These are phyloP conservation scores for Candida ponderosae DNA, from an alignment of 805 yeast genomes.

Conservation along the genomic window DNA sequence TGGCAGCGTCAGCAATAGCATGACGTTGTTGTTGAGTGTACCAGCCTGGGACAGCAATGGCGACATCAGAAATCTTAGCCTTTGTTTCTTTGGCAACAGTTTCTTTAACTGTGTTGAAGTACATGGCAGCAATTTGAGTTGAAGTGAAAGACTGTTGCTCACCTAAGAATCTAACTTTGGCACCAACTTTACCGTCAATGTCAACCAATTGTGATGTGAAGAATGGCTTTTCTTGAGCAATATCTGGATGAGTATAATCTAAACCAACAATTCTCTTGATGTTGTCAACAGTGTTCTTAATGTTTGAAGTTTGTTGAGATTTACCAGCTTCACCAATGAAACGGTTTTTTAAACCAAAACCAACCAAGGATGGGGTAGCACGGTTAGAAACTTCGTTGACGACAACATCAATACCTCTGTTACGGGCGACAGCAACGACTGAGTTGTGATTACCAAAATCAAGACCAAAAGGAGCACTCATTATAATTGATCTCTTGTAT, in stretches of 20 bases:
- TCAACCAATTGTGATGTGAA: conserved; percentile 67
- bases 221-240: conserved; percentile 64
- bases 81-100: conserved; percentile 78
- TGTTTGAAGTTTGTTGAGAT: conserved; percentile 92
- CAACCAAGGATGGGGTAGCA: conserved; percentile 87
- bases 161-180: conserved; percentile 79
- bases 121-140: conserved; percentile 92
- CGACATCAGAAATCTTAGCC: conserved; percentile 71
- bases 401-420: conserved; percentile 96
- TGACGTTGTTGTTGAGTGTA: conserved; percentile 95
- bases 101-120: conserved; percentile 80
- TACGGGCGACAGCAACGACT: conserved; percentile 93
- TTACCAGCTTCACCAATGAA: conserved; percentile 93
- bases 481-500: conserved; percentile 20
- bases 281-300: conserved; percentile 94
- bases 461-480: conserved; percentile 95
- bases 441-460: conserved; percentile 95
- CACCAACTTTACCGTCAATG: conserved; percentile 71
- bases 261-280: conserved; percentile 90
- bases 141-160: conserved; percentile 73
- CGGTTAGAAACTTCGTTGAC: conserved; percentile 99
- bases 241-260: conserved; percentile 65
- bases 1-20: conserved; percentile 91
- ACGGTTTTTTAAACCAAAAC: conserved; percentile 86
- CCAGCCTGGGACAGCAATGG: conserved; percentile 95